Conservation (phyloP, 176 grass and related monocot species). For the Carex scoparia region DNA sequence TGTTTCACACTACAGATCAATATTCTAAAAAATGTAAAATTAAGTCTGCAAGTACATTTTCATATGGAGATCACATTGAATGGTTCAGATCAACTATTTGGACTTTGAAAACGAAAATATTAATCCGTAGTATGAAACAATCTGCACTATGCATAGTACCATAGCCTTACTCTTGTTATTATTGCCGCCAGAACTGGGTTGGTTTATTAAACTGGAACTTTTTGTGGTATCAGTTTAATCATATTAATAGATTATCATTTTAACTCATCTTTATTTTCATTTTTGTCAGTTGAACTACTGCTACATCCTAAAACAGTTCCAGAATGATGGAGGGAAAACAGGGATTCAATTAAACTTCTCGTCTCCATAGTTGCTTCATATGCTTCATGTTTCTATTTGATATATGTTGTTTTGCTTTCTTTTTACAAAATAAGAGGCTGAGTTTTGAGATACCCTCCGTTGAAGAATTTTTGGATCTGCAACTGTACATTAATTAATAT, state of each 20-base stretch:
- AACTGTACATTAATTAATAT: constrained; percentile 8
- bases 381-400: background rate
- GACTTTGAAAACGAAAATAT: too few relatives aligned
- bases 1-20: too few relatives aligned
- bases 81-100: too few relatives aligned
- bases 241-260: background rate
- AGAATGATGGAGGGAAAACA: constrained; percentile 68
- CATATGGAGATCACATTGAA: too few relatives aligned
- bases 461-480: constrained; percentile 11
- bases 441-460: background rate
- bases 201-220: background rate
- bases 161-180: too few relatives aligned
- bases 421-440: background rate
- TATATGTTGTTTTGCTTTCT: background rate
- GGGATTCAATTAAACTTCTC: constrained; percentile 83
- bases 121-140: too few relatives aligned
- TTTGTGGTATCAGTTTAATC: background rate
- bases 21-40: too few relatives aligned
- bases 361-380: constrained; percentile 31
- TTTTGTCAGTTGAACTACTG: constrained; percentile 78
- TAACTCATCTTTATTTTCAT: constrained; percentile 16
- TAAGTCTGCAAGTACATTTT: too few relatives aligned
- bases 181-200: background rate
- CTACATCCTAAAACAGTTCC: constrained; percentile 69
- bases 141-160: too few relatives aligned